Conservation (phyloP, 2,329 filamentous ascomycete genomes). For the Alternaria triticimaculans region DNA sequence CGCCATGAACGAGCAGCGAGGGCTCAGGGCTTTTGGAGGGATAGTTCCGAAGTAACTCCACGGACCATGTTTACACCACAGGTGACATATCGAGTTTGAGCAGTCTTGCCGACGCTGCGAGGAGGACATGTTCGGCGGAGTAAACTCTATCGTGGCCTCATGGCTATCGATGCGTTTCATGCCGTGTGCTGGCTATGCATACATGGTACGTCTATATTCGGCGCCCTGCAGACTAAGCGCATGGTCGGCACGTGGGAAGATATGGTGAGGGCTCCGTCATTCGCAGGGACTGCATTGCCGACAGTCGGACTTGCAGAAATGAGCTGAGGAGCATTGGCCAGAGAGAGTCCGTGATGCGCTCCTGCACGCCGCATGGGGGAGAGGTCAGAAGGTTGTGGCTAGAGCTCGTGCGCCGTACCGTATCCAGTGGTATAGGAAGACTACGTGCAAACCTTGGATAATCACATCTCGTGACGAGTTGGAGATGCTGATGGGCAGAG, state of each 20-base stretch:
- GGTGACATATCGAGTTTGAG: constrained; percentile 4
- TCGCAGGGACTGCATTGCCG: constrained; percentile 17
- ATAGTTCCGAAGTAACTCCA: constrained; percentile 13
- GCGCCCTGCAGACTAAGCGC: constrained; percentile 14
- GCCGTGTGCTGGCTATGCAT: constrained; percentile 23
- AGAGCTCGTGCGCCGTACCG: not conserved
- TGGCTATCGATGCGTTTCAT: constrained; percentile 19
- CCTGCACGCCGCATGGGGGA: constrained; percentile 17
- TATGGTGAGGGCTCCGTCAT: constrained; percentile 16
- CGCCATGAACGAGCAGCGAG: not conserved
- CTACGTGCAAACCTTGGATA: not conserved
- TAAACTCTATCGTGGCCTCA: constrained; percentile 23
- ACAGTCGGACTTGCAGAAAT: constrained; percentile 14
- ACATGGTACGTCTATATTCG: constrained; percentile 22
- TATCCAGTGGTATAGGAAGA: not conserved
- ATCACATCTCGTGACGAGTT: not conserved
- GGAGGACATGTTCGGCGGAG: not conserved
- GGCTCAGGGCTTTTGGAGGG: not conserved
- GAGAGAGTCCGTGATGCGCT: constrained; percentile 23
- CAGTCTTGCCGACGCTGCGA: constrained; percentile 3
- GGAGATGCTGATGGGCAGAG: constrained; percentile 17
- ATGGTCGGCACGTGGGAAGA: constrained; percentile 26
- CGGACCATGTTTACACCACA: constrained; percentile 7
- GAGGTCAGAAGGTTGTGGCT: constrained; percentile 13
- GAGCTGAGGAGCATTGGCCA: constrained; percentile 12